A percentile compares a stretch with the other conserved stretches of the same genome.
Evolutionary conservation across 1,139 yeast species (phyloP).

Genomic region (Hemisphaericaspora xylofermentans): DNA sequence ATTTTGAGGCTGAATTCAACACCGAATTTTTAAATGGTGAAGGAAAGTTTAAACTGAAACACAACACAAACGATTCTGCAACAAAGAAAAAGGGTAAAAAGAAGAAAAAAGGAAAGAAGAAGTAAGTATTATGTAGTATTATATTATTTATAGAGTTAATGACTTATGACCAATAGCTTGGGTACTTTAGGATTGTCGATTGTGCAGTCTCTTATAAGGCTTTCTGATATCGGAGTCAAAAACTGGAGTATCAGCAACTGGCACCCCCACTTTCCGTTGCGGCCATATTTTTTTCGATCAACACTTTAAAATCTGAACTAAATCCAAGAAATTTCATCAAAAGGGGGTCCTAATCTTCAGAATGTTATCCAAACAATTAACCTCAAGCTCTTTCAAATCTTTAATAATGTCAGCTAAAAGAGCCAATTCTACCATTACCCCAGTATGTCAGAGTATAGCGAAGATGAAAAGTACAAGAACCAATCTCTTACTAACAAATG

Average conservation of each 20-base stretch:
- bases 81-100: constrained; percentile 24
- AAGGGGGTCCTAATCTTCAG: background rate
- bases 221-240: constrained; percentile 1
- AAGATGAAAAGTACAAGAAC: background rate
- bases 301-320: background rate
- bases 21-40: constrained; percentile 28
- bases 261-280: background rate
- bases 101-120: constrained; percentile 27
- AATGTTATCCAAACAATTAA: constrained; percentile 23
- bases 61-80: constrained; percentile 6
- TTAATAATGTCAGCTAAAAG: constrained; percentile 23
- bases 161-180: background rate
- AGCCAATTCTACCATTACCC: constrained; percentile 39
- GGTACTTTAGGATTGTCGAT: background rate
- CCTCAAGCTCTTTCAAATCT: constrained; percentile 22
- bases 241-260: background rate
- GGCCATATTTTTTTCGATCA: background rate
- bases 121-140: constrained; percentile 8
- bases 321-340: background rate
- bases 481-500: constrained; percentile 25
- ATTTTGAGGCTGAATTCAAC: constrained; percentile 23
- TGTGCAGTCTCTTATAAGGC: constrained; percentile 1
- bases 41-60: constrained; percentile 15
- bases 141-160: background rate
- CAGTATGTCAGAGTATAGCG: constrained; percentile 32